Evolutionary conservation across 2,329 filamentous ascomycete species (phyloP).

Genomic region (Cordyceps cateniannulata): DNA sequence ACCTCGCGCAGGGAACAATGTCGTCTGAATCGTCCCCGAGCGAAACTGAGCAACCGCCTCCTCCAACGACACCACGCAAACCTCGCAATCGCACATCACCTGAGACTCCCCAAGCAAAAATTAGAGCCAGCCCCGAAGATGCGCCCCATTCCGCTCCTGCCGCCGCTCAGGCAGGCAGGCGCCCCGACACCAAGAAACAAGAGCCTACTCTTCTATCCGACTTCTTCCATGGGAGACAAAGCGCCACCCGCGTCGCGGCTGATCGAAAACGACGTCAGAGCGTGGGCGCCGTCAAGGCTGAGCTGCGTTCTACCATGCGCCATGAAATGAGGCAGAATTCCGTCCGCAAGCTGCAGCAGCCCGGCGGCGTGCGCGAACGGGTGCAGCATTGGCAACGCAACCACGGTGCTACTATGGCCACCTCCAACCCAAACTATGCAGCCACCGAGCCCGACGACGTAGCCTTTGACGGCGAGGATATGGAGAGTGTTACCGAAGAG

Average conservation of each 20-base stretch:
- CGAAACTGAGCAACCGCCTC: slow-evolving; percentile 4
- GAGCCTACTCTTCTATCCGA: slow-evolving; percentile 46
- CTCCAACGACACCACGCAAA: slow-evolving; percentile 12
- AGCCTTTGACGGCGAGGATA: slow-evolving; percentile 50
- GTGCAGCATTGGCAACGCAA: slow-evolving; percentile 81
- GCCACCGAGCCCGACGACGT: slow-evolving; percentile 56
- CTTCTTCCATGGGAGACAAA: slow-evolving; percentile 51
- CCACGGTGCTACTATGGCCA: slow-evolving; percentile 58
- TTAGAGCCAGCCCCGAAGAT: slow-evolving; percentile 11
- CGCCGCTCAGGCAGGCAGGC: slow-evolving; percentile 24
- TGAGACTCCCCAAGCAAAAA: slow-evolving; percentile 13
- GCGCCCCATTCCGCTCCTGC: slow-evolving; percentile 39
- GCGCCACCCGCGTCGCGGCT: slow-evolving; percentile 48
- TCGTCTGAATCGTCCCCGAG: slow-evolving; percentile 12
- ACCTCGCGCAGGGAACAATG: slow-evolving; percentile 1
- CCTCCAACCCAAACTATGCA: slow-evolving; percentile 43
- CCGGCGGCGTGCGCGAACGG: slow-evolving; percentile 65
- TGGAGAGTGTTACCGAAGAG: slow-evolving; percentile 53
- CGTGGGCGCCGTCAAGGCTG: slow-evolving; percentile 52
- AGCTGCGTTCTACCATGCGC: slow-evolving; percentile 27
- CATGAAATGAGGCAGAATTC: slow-evolving; percentile 52
- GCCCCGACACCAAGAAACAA: slow-evolving; percentile 32
- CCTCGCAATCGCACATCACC: background rate
- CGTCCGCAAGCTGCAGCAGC: slow-evolving; percentile 54
- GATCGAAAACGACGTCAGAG: slow-evolving; percentile 49